Evolutionary conservation across 495 filamentous ascomycete genomes (phyloP).

Genomic region (Xylaria cubensis): DNA sequence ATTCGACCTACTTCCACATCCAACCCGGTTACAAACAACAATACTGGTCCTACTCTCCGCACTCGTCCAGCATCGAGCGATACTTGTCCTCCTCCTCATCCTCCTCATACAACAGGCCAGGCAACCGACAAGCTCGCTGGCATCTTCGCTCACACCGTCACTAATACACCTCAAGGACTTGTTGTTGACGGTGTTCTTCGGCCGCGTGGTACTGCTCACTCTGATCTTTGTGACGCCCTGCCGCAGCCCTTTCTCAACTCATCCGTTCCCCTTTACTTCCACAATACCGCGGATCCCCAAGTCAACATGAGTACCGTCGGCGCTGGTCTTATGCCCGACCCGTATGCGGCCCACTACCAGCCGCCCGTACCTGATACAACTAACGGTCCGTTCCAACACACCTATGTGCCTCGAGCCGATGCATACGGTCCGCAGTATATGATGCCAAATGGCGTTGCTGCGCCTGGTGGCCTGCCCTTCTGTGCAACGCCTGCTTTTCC

Average conservation of each 20-base stretch:
- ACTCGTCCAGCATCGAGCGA: not conserved
- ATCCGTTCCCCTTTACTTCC: constrained; percentile 21
- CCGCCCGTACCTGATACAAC: constrained; percentile 56
- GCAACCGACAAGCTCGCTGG: not conserved
- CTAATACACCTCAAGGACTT: constrained; percentile 36
- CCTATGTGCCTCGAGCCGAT: constrained; percentile 55
- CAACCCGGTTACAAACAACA: constrained; percentile 6
- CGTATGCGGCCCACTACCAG: constrained; percentile 49
- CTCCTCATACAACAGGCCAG: not conserved
- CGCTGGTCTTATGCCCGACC: constrained; percentile 33
- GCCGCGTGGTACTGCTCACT: constrained; percentile 5
- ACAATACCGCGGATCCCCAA: constrained; percentile 16
- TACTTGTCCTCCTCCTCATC: not conserved
- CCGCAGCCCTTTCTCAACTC: constrained; percentile 19
- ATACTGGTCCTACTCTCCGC: not conserved
- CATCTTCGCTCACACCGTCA: constrained; percentile 31
- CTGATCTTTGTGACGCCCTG: not conserved
- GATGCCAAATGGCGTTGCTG: not conserved
- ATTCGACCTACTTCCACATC: not conserved
- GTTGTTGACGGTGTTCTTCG: constrained; percentile 28
- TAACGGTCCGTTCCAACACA: constrained; percentile 50
- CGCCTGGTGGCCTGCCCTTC: constrained; percentile 12
- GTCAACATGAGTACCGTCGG: constrained; percentile 27
- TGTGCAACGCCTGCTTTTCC: constrained; percentile 24
- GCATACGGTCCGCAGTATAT: constrained; percentile 7